Conservation (phyloP, 257 asterid species). For the Ehretia macrophylla region DNA sequence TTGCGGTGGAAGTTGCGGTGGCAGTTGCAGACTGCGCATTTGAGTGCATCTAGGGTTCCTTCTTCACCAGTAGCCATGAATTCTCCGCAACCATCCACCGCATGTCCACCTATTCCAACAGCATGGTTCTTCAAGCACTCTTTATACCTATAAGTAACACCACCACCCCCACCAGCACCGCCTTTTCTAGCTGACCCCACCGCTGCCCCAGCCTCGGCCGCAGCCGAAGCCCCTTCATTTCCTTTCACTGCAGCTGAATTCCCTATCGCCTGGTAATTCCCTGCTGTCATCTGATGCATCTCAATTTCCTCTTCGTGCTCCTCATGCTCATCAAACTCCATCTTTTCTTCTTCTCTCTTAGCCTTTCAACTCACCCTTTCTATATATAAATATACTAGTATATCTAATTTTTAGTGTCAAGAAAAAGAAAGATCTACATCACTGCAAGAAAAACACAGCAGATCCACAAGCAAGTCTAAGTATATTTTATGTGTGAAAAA, state of each 20-base stretch:
- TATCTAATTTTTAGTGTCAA: not conserved
- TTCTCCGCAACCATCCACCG: constrained; percentile 79
- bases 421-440: not conserved
- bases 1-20: constrained; percentile 88
- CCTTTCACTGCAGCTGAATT: constrained; percentile 4
- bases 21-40: constrained; percentile 77
- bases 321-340: constrained; percentile 39
- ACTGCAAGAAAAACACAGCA: not conserved
- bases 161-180: constrained; percentile 5
- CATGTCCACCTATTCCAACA: constrained; percentile 64
- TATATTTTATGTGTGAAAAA: not conserved
- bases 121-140: constrained; percentile 83
- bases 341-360: not conserved
- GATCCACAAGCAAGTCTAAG: not conserved
- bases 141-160: constrained; percentile 31
- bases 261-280: constrained; percentile 11
- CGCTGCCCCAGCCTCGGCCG: constrained; percentile 1
- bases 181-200: constrained; percentile 5
- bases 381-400: not conserved
- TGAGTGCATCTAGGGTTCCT: constrained; percentile 55
- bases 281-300: constrained; percentile 4
- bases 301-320: constrained; percentile 32
- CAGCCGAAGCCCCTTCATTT: constrained; percentile 16
- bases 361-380: too few species aligned
- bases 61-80: constrained; percentile 71